Evolutionary conservation across 805 yeast species (phyloP).

Genomic region (Jamesozyma lodderae): DNA sequence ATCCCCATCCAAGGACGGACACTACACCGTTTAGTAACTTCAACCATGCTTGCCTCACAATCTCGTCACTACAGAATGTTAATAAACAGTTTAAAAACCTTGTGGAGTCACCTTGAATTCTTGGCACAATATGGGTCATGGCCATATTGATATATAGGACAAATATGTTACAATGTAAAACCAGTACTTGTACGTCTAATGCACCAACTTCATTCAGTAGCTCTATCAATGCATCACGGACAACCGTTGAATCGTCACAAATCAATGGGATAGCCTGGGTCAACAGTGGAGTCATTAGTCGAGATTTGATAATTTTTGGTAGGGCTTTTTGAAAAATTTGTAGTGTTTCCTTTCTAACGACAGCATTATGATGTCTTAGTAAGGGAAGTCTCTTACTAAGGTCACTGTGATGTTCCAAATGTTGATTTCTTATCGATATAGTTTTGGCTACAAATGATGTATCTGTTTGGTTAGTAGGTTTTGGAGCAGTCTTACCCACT

Average conservation of each 20-base stretch:
- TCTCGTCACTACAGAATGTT: conserved; percentile 42
- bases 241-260: conserved; percentile 54
- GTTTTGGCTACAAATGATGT: conserved; percentile 71
- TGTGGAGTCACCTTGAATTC: conserved; percentile 67
- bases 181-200: conserved; percentile 46
- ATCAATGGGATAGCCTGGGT: conserved; percentile 27
- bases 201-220: conserved; percentile 41
- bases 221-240: conserved; percentile 47
- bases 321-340: conserved; percentile 41
- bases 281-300: conserved; percentile 25
- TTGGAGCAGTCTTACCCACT: conserved; percentile 76
- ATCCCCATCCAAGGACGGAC: conserved; percentile 67
- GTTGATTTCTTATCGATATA: conserved; percentile 27
- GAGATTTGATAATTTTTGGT: conserved; percentile 34
- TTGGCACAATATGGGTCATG: conserved; percentile 83
- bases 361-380: conserved; percentile 61
- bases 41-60: conserved; percentile 56
- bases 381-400: conserved; percentile 55
- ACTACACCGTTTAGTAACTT: conserved; percentile 61
- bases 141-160: conserved; percentile 79
- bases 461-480: conserved; percentile 70
- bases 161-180: conserved; percentile 49
- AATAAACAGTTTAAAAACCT: conserved; percentile 54
- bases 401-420: conserved; percentile 35
- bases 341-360: conserved; percentile 66